Conservation (phyloP, 2,329 filamentous ascomycete species). For the Aspergillus persii region DNA sequence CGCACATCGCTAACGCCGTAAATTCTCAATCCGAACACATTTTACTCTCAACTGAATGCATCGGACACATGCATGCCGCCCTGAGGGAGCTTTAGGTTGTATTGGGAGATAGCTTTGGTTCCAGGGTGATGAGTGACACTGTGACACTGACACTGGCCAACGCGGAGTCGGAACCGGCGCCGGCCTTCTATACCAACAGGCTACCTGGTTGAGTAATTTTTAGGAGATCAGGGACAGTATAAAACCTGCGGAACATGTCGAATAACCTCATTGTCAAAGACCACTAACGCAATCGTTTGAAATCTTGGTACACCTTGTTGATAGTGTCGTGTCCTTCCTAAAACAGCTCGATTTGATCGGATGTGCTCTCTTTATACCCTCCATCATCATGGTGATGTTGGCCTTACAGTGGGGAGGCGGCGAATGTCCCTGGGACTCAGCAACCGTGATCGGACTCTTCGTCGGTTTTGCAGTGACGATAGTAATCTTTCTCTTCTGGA, state of each 20-base stretch:
- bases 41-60: constrained; percentile 4
- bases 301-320: neutral
- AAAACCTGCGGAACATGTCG: constrained; percentile 1
- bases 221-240: neutral
- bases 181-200: neutral
- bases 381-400: constrained; percentile 23
- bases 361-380: constrained; percentile 20
- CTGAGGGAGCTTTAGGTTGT: constrained; percentile 1
- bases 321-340: constrained; percentile 4
- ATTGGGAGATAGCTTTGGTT: neutral
- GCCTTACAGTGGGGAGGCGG: constrained; percentile 26
- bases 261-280: neutral
- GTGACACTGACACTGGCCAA: neutral
- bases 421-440: constrained; percentile 18
- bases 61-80: constrained; percentile 3
- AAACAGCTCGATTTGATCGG: constrained; percentile 23
- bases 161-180: neutral
- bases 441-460: constrained; percentile 26
- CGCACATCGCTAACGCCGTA: constrained; percentile 2
- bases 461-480: constrained; percentile 3
- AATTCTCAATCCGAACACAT: constrained; percentile 4
- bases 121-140: neutral
- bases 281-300: no score
- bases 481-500: constrained; percentile 1
- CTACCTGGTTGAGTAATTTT: neutral